Conservation (phyloP, 2,329 filamentous ascomycete genomes). For the Fusarium equiseti region DNA sequence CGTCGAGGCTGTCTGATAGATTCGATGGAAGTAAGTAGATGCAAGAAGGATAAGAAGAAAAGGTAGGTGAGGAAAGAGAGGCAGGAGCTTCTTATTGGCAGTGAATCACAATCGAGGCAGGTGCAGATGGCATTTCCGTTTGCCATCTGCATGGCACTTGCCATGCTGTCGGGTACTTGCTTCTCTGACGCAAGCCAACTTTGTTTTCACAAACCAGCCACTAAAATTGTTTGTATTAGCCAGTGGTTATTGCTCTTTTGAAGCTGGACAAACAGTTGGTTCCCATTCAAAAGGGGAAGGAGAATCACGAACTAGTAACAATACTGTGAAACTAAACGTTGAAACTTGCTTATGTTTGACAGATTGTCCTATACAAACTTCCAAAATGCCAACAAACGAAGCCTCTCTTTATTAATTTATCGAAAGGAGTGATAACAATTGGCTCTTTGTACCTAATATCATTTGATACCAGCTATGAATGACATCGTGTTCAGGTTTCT, state of each 20-base stretch:
- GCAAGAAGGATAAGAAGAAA: background rate
- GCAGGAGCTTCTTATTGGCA: background rate
- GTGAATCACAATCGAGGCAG: background rate
- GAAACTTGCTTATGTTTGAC: background rate
- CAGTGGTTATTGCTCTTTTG: background rate
- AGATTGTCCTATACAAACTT: background rate
- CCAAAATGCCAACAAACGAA: background rate
- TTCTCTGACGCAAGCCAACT: background rate
- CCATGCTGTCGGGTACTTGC: slow-evolving; percentile 12
- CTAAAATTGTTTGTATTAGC: background rate
- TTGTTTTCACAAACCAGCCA: background rate
- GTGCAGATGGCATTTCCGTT: slow-evolving; percentile 3
- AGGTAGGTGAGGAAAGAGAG: too few relatives aligned
- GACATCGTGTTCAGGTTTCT: background rate
- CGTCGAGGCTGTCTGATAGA: background rate
- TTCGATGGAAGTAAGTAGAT: background rate
- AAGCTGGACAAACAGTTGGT: background rate
- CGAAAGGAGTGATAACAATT: background rate
- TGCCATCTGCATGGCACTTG: slow-evolving; percentile 13
- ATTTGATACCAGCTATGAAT: background rate
- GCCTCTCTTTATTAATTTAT: background rate
- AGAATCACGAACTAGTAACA: background rate
- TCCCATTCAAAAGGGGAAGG: background rate
- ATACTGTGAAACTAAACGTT: background rate
- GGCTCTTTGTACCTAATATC: background rate